Evolutionary conservation across 1,284 basidiomycete genomes (phyloP).

Genomic region (Cryptococcus hybrid): DNA sequence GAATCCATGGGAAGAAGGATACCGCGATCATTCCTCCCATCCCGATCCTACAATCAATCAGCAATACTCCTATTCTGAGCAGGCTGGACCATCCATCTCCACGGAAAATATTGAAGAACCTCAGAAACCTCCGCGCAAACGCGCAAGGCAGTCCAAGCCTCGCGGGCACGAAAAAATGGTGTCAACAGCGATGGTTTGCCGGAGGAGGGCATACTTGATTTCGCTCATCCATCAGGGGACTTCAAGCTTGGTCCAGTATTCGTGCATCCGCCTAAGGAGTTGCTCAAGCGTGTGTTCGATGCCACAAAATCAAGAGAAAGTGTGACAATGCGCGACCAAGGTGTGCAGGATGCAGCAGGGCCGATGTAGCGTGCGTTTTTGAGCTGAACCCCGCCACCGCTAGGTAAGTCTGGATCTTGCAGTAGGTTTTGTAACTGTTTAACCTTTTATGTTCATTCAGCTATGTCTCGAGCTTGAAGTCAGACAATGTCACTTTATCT

Average conservation of each 20-base stretch:
- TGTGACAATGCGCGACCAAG: slow-evolving; percentile 40
- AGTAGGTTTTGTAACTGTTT: neutral
- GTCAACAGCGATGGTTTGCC: slow-evolving; percentile 11
- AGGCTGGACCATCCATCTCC: neutral
- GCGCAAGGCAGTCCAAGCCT: slow-evolving; percentile 17
- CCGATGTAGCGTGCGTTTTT: slow-evolving; percentile 43
- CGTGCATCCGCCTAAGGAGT: slow-evolving; percentile 35
- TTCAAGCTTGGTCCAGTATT: slow-evolving; percentile 35
- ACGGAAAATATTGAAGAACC: neutral
- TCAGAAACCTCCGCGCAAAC: slow-evolving; percentile 15
- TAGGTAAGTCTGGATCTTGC: slow-evolving; percentile 22
- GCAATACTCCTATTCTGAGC: neutral
- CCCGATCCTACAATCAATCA: neutral
- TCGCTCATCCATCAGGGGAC: slow-evolving; percentile 32
- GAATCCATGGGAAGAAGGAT: slow-evolving; percentile 26
- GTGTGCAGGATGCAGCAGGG: slow-evolving; percentile 38
- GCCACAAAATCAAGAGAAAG: slow-evolving; percentile 45
- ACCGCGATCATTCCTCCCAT: slow-evolving; percentile 11
- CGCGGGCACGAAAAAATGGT: slow-evolving; percentile 1
- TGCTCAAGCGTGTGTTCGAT: slow-evolving; percentile 43
- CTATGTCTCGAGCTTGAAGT: slow-evolving; percentile 34
- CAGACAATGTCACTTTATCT: slow-evolving; percentile 21
- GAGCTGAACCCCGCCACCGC: slow-evolving; percentile 41
- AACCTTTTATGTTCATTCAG: slow-evolving; percentile 6
- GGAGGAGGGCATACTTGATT: slow-evolving; percentile 27